Conservation (phyloP, 768 basidiomycete genomes). For the Trametes maxima region DNA sequence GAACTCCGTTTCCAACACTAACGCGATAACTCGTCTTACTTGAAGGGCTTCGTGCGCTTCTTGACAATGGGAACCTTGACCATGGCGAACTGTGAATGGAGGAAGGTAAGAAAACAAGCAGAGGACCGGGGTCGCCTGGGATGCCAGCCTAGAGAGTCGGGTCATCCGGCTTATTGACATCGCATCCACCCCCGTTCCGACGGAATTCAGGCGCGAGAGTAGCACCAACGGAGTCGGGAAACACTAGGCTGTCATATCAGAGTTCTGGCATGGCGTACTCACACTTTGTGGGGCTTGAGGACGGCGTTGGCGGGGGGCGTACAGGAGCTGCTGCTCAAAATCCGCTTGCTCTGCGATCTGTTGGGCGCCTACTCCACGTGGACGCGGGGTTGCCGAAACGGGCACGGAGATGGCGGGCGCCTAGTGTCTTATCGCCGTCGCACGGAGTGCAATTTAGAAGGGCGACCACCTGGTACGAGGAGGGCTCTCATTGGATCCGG, state of each 20-base stretch:
- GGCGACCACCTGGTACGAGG: constrained; percentile 10
- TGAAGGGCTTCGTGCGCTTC: constrained; percentile 98
- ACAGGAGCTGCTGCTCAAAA: constrained; percentile 21
- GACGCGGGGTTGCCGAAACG: constrained; percentile 2
- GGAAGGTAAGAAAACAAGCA: constrained; percentile 2
- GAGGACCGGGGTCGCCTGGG: constrained; percentile 14
- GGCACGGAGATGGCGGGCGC: constrained; percentile 1
- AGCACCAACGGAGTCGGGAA: constrained; percentile 23
- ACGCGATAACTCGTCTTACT: constrained; percentile 53
- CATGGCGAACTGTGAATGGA: constrained; percentile 41
- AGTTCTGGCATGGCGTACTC: constrained; percentile 41
- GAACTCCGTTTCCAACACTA: not conserved
- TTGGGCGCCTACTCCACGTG: constrained; percentile 14
- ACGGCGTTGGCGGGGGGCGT: constrained; percentile 36
- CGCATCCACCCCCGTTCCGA: constrained; percentile 28
- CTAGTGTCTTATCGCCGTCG: constrained; percentile 17
- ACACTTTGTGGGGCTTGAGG: constrained; percentile 56
- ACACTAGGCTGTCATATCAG: constrained; percentile 16
- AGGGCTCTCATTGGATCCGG: constrained; percentile 2
- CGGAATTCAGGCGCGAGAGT: constrained; percentile 7
- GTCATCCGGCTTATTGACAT: constrained; percentile 28
- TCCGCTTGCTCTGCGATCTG: constrained; percentile 10
- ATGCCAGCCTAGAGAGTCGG: constrained; percentile 9
- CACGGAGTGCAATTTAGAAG: constrained; percentile 14
- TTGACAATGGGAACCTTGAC: constrained; percentile 78